Conservation (phyloP, 805 yeast genomes). For the Pichia eremophila region DNA sequence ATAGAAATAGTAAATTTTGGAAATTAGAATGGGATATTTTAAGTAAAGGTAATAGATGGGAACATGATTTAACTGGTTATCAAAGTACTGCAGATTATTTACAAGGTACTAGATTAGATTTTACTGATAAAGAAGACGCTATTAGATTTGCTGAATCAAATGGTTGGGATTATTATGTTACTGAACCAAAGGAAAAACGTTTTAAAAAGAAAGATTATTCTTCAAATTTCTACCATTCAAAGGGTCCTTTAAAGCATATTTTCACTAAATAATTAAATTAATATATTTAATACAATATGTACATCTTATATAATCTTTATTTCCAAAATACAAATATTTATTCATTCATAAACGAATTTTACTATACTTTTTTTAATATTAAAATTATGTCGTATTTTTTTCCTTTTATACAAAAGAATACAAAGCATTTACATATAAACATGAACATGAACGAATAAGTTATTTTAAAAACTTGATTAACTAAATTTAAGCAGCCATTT, state of each 20-base stretch:
- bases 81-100: conserved; percentile 72
- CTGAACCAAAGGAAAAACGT: conserved; percentile 69
- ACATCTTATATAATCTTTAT: background rate
- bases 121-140: conserved; percentile 69
- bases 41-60: conserved; percentile 77
- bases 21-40: conserved; percentile 77
- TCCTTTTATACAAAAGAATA: no score
- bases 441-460: background rate
- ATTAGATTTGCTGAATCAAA: conserved; percentile 64
- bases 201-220: conserved; percentile 71
- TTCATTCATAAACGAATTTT: no score
- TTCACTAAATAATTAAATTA: conserved; percentile 51
- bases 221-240: conserved; percentile 56
- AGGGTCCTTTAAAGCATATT: conserved; percentile 68
- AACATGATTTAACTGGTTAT: conserved; percentile 80
- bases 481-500: background rate
- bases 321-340: no score
- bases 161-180: conserved; percentile 78
- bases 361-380: no score
- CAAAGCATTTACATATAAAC: background rate
- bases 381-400: no score
- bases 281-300: background rate
- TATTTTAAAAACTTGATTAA: background rate
- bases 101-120: conserved; percentile 70
- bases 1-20: conserved; percentile 49